A percentile compares a stretch with the other conserved stretches of the same genome.
Evolutionary conservation across 192 early-diverging fungal genomes (phyloP).

Genomic region (Coemansia umbellata): DNA sequence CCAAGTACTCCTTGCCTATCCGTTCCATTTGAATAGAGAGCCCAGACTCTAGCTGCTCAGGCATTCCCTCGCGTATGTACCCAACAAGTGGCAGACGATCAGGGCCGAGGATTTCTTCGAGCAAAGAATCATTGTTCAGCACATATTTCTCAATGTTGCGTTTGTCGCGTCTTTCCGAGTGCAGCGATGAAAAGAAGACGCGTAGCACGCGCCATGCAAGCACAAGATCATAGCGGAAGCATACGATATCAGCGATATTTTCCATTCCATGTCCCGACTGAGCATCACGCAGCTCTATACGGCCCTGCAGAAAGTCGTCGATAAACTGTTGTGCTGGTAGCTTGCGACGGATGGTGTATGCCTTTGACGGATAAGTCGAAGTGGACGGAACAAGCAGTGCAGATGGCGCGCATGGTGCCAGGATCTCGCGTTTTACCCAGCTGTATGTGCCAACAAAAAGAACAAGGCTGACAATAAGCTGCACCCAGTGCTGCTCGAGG

Average conservation of each 20-base stretch:
- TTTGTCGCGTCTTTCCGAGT: constrained; percentile 22
- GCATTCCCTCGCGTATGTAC: constrained; percentile 41
- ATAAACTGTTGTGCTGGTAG: constrained; percentile 38
- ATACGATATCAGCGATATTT: constrained; percentile 27
- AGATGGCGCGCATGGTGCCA: constrained; percentile 28
- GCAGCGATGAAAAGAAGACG: constrained; percentile 17
- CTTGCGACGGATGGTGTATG: constrained; percentile 39
- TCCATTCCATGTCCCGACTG: constrained; percentile 44
- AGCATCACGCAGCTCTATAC: constrained; percentile 48
- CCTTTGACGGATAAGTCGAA: constrained; percentile 42
- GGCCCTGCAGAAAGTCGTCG: constrained; percentile 40
- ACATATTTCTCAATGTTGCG: constrained; percentile 24
- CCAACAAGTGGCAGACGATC: constrained; percentile 46
- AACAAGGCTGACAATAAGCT: constrained; percentile 8
- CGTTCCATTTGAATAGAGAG: constrained; percentile 38
- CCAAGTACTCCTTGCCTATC: constrained; percentile 40
- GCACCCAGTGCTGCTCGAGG: constrained; percentile 22
- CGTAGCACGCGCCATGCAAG: constrained; percentile 26
- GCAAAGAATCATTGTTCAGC: constrained; percentile 37
- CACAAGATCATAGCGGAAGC: constrained; percentile 25
- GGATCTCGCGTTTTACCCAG: constrained; percentile 22
- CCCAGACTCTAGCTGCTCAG: constrained; percentile 24
- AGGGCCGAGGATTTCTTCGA: constrained; percentile 42
- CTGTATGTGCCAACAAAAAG: constrained; percentile 23
- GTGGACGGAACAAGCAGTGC: constrained; percentile 47